Percentiles rank a stretch among this genome's conserved stretches.
Evolutionary conservation across 2,329 filamentous ascomycete species (phyloP).

Genomic region (Colletotrichum sidae): DNA sequence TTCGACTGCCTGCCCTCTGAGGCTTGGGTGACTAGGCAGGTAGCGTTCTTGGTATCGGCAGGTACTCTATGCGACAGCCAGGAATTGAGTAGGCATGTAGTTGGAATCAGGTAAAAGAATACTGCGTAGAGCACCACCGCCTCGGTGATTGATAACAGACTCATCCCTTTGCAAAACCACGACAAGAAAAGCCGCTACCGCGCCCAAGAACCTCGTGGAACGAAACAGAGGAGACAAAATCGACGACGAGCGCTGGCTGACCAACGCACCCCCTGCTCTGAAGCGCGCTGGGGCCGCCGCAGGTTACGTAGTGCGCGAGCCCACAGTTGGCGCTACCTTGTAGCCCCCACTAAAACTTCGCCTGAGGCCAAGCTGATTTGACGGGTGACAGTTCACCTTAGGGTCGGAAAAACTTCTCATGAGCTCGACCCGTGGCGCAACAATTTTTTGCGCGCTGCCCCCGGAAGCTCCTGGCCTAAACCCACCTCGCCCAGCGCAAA

Average conservation of each 20-base stretch:
- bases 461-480: conserved; percentile 25
- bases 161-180: no score
- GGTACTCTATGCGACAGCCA: no score
- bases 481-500: conserved; percentile 26
- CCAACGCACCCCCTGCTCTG: conserved; percentile 30
- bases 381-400: conserved; percentile 2
- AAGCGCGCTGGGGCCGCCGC: conserved; percentile 16
- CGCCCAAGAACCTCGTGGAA: not conserved
- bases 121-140: no score
- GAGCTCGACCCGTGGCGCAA: conserved; percentile 37
- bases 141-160: no score
- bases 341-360: conserved; percentile 32
- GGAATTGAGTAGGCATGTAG: no score
- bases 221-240: not conserved
- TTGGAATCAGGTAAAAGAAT: no score
- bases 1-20: no score
- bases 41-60: no score
- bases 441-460: conserved; percentile 37
- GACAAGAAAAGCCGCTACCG: no score
- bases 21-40: no score
- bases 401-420: conserved; percentile 36
- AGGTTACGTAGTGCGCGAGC: conserved; percentile 35
- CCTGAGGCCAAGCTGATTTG: conserved; percentile 36
- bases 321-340: conserved; percentile 29
- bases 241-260: conserved; percentile 17